Base-by-base conservation (phyloP, 495 filamentous ascomycete genomes). In the Zalerion maritima region DNA sequence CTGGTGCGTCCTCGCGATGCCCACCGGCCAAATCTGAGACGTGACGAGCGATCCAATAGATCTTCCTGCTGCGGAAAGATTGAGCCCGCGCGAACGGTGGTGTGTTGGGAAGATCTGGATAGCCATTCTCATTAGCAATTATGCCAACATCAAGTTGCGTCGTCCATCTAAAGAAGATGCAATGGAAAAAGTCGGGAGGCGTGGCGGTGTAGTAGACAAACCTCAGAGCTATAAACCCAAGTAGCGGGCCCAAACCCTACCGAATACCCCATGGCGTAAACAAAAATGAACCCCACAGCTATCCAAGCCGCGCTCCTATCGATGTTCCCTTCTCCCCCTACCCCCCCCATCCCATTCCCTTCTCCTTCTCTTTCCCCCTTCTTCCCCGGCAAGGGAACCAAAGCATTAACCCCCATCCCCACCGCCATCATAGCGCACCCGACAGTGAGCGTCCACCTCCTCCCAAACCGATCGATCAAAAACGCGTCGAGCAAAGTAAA, bases 221-320 rank as follows among this genome's bases (percentile, higher is more conserved):
- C 62, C 52, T 73, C 68, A 0, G 67, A 59, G 1, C 67, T 63
- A 26, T 73, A 71, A 0, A 73, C 67, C 68, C 67, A 73, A 0
- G 67, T 53, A 2, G 65, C 55, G 0, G 67, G 64, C 0, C 68
- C 68, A 36, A 71, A 70, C 0, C 67, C 62, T 45, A 71, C 56
- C 18, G 62, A 67, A 39, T 64, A 71, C 0, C 66, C 67, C 14
- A 71, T 49, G 2, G 64, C 55, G 45, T 66, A 73, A 33, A 73
- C 49, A 47, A 71, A 73, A 14, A 71, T 58, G 34, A 69, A 71
- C 10, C 65, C 53, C n/a, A n/a, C n/a, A n/a, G n/a, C n/a, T n/a
- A n/a, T n/a, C n/a, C n/a, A n/a, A n/a, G n/a, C n/a, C n/a, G n/a
- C n/a, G n/a, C n/a, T n/a, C n/a, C n/a, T n/a, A n/a, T n/a, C n/a